Evolutionary conservation across 345 rosid genomes (phyloP), one percentile per base, ranked within the genome.

Genomic region (Pistacia vera): DNA sequence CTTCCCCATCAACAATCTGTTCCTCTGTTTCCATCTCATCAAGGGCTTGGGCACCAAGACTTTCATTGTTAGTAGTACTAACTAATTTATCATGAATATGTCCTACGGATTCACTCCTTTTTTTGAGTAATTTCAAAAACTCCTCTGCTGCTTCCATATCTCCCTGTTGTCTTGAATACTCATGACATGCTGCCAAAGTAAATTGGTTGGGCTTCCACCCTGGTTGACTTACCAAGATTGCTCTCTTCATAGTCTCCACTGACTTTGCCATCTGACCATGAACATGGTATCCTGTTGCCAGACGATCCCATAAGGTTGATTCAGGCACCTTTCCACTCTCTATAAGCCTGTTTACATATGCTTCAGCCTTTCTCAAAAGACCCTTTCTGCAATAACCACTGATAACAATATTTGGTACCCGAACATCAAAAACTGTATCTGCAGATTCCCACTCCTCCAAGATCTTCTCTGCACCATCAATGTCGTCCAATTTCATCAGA

Each of bases 391-490:
- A 83, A 61, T 82, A 91, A 46, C 86, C 88, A 2, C 78, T 77
- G 49, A 93, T 83, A 67, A 91, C 61, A 68, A 78, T 14, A 60
- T 80, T 85, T 9, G 91, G 88, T 63, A 91, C 76, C 60, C 91
- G 77, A 17, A 36, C 35, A 51, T 91, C 96, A n/a, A 80, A 84
- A 2, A 62, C 11, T 17, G 25, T 5, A 25, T 74, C 70, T 17
- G 72, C 70, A 38, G 81, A 80, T 75, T 83, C 79, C 98, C 98
- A 93, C 74, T 91, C 94, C 68, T 71, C 76, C 57, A 81, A 84
- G 63, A 90, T 83, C 75, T 63, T 86, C 81, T 88, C 91, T 14
- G 87, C 92, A 63, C 86, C 86, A 36, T 71, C 85, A 7, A 88
- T 56, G 49, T 91, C 92, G 63, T 84, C 90, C 72, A 90, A 56